Percentiles rank a stretch among this genome's conserved stretches.
phyloP scores from a whole-genome alignment of 1,284 basidiomycete species.

The Farysia itapuensis region DNA sequence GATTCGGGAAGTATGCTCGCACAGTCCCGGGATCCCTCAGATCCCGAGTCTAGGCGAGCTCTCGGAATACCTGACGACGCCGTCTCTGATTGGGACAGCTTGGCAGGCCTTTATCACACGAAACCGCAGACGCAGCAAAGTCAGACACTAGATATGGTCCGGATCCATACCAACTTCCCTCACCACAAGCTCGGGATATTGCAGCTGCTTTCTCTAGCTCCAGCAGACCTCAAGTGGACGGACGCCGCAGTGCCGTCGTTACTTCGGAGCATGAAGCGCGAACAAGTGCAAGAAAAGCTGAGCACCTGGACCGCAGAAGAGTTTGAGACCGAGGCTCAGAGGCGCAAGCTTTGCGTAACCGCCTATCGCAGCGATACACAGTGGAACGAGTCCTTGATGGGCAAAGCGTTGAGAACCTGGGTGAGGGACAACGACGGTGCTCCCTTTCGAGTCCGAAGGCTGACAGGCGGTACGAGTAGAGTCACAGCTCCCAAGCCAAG shows the following conservation, averaged over 20 bases:
- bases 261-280: neutral
- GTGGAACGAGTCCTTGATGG: constrained; percentile 16
- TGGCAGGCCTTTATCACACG: constrained; percentile 16
- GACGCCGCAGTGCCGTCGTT: constrained; percentile 1
- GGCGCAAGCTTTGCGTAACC: constrained; percentile 14
- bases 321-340: constrained; percentile 12
- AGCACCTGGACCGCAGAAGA: constrained; percentile 14
- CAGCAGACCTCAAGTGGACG: neutral
- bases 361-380: constrained; percentile 7
- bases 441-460: constrained; percentile 8
- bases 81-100: constrained; percentile 12
- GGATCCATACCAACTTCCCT: constrained; percentile 29
- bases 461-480: constrained; percentile 1
- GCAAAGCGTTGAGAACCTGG: constrained; percentile 5
- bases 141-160: constrained; percentile 1
- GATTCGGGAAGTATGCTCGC: neutral
- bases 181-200: constrained; percentile 29
- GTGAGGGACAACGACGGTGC: constrained; percentile 2
- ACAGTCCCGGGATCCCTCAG: neutral
- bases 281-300: constrained; percentile 4
- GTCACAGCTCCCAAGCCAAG: too few species aligned
- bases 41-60: neutral
- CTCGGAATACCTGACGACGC: constrained; percentile 6
- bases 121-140: neutral
- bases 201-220: constrained; percentile 7